Conservation (phyloP, 257 asterid genomes). For the Avicennia marina region DNA sequence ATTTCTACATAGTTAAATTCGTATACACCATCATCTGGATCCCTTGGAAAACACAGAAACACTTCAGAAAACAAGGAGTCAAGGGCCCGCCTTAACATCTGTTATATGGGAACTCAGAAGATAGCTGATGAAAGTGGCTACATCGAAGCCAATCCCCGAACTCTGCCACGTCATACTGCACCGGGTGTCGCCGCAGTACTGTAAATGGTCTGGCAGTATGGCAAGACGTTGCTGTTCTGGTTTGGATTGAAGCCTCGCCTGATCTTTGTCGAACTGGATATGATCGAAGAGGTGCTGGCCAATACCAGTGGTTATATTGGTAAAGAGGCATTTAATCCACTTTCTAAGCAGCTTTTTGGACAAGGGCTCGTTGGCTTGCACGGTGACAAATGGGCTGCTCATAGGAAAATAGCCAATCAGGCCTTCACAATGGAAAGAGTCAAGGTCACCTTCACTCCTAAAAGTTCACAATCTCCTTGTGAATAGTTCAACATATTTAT, state of each 20-base stretch:
- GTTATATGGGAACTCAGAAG: slow-evolving; percentile 33
- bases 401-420: slow-evolving; percentile 27
- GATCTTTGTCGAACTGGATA: slow-evolving; percentile 32
- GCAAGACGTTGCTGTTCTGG: slow-evolving; percentile 41
- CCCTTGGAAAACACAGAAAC: slow-evolving; percentile 29
- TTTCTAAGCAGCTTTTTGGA: slow-evolving; percentile 33
- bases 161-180: slow-evolving; percentile 29
- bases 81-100: slow-evolving; percentile 37
- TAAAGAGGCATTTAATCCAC: slow-evolving; percentile 25
- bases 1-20: slow-evolving; percentile 16
- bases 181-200: slow-evolving; percentile 38
- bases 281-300: slow-evolving; percentile 34
- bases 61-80: slow-evolving; percentile 38
- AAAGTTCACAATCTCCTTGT: no score
- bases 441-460: no score
- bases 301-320: slow-evolving; percentile 19
- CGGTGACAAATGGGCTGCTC: slow-evolving; percentile 36
- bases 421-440: no score
- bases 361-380: slow-evolving; percentile 37
- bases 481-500: no score
- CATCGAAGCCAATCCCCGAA: slow-evolving; percentile 21
- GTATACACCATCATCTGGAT: slow-evolving; percentile 18
- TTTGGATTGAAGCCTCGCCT: slow-evolving; percentile 43
- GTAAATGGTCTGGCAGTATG: slow-evolving; percentile 43
- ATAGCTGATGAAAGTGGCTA: slow-evolving; percentile 34